Evolutionary conservation across 768 basidiomycete genomes (phyloP), one percentile per base, ranked within the genome.

Genomic region (Tulasnella sp.): DNA sequence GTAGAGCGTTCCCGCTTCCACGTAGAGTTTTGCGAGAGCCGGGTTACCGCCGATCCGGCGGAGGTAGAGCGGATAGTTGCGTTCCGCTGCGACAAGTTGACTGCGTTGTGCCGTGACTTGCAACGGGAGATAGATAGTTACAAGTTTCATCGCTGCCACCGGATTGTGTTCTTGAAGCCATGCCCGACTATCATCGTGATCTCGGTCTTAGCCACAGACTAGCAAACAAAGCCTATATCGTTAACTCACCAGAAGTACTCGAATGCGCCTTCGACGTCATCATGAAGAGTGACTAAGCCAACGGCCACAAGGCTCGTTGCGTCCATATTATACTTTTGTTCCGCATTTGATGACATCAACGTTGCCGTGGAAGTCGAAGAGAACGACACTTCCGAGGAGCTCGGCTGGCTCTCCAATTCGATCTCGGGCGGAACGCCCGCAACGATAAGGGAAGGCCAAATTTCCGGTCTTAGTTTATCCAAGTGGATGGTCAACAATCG

Each of bases 241-340:
- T 42, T 31, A 18, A 79, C 78, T 69, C 72, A 79, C 78, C 58
- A 79, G 64, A 79, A 79, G 44, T 79, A 79, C 37, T 79, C 78
- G 37, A 79, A 79, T n/a, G 78, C 78, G n/a, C 24, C 58, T n/a
- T 73, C 64, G 24, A 44, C n/a, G 42, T 79, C 78, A 31, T 79
- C 78, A 48, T 79, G 78, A 31, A 79, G 72, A 6, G 72, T 74
- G 37, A 72, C 31, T 31, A 79, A 40, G 9, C 78, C 78, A 72
- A 79, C 78, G 37, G 37, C 72, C 14, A 79, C 78, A 16, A 79
- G 72, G 42, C 78, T 79, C 12, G 78, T 79, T 16, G 78, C 60
- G n/a, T 79, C 78, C 78, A 79, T 79, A 46, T 79, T 79, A 28
- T 72, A 79, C 44, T 73, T 37, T 34, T 72, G 72, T n/a, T 79